Evolutionary conservation across 208 protist species (phyloP).

Genomic region (Trypanosoma lewisi): DNA sequence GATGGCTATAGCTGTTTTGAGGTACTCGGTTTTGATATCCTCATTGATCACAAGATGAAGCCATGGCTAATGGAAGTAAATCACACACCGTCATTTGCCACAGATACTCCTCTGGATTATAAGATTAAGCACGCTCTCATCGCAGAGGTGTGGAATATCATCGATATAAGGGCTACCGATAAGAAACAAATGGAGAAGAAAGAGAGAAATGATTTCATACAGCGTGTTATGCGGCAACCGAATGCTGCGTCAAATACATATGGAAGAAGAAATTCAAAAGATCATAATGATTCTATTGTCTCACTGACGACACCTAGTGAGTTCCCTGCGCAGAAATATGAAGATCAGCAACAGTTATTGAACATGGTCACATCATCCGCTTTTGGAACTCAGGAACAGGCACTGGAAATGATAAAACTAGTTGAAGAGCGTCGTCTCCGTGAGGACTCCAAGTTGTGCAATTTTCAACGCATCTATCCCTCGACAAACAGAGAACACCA

Average conservation of each 20-base stretch:
- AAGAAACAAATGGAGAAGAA: conserved; percentile 53
- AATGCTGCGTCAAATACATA: conserved; percentile 18
- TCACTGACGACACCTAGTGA: neutral
- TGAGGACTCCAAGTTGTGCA: conserved; percentile 78
- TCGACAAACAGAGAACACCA: conserved; percentile 52
- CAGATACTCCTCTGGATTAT: conserved; percentile 91
- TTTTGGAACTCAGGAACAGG: neutral
- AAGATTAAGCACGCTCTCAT: conserved; percentile 91
- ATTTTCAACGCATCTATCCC: conserved; percentile 86
- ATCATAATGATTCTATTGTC: neutral
- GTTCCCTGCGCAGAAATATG: neutral
- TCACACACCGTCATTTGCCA: conserved; percentile 93
- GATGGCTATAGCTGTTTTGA: conserved; percentile 95
- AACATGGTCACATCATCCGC: neutral
- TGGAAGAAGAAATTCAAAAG: neutral
- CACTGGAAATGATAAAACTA: conserved; percentile 8
- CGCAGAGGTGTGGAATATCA: conserved; percentile 84
- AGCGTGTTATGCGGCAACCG: conserved; percentile 62
- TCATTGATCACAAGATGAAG: conserved; percentile 91
- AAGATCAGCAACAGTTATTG: neutral
- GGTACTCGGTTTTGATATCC: conserved; percentile 96
- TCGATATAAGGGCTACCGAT: conserved; percentile 80
- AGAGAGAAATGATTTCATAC: conserved; percentile 75
- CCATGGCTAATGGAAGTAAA: conserved; percentile 98
- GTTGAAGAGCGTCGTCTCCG: conserved; percentile 34